Conservation (phyloP, 306 rosid species). For the Potentilla sterilis region DNA sequence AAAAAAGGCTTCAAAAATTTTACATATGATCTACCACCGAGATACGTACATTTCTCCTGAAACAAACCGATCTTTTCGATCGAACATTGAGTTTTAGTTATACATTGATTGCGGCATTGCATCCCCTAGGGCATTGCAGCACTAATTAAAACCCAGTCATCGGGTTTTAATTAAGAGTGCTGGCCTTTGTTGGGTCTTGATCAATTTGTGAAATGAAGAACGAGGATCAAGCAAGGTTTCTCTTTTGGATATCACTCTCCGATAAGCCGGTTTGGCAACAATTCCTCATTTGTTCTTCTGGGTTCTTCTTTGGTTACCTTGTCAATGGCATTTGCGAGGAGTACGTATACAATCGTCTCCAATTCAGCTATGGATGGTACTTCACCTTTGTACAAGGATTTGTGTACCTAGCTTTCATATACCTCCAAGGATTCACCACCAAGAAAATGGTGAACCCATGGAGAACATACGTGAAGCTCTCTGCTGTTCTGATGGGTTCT, state of each 20-base stretch:
- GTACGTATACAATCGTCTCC: slow-evolving; percentile 58
- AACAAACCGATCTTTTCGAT: neutral
- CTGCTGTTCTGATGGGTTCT: slow-evolving; percentile 67
- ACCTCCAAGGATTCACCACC: slow-evolving; percentile 55
- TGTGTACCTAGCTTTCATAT: slow-evolving; percentile 47
- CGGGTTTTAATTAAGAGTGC: neutral
- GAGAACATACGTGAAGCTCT: slow-evolving; percentile 58
- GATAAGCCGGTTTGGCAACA: slow-evolving; percentile 51
- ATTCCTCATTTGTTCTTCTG: slow-evolving; percentile 52
- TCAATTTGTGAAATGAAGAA: slow-evolving; percentile 36
- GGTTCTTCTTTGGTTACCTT: slow-evolving; percentile 66
- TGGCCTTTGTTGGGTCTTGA: neutral
- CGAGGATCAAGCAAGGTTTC: slow-evolving; percentile 45
- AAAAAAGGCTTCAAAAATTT: neutral
- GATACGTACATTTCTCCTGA: slow-evolving; percentile 15
- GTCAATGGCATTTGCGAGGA: slow-evolving; percentile 72
- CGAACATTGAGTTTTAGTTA: neutral
- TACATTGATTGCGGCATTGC: slow-evolving; percentile 9
- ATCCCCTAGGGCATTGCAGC: slow-evolving; percentile 2
- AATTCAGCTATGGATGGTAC: slow-evolving; percentile 68
- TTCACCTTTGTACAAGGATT: slow-evolving; percentile 70
- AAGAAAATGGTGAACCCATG: slow-evolving; percentile 63
- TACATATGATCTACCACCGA: neutral
- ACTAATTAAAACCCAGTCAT: neutral
- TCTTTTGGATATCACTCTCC: slow-evolving; percentile 53